These are phyloP conservation scores for Podila clonocystis DNA, from an alignment of 192 early-diverging fungal species.

Conservation along the genomic window DNA sequence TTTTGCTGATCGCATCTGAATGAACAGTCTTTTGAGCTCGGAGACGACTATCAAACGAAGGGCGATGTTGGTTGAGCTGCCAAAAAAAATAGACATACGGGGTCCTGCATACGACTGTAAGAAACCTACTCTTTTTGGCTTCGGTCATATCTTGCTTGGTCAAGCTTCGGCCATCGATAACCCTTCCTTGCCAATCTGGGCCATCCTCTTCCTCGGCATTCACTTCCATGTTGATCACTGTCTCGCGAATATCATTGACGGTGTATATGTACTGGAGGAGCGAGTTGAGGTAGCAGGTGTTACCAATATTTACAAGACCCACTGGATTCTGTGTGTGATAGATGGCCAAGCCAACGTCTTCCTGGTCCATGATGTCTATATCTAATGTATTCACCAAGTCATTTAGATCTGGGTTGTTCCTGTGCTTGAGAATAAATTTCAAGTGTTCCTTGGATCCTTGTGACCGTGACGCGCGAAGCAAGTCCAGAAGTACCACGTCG, in stretches of 20 bases:
- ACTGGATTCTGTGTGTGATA: conserved; percentile 65
- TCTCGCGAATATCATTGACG: conserved; percentile 65
- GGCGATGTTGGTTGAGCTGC: not conserved
- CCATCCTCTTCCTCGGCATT: conserved; percentile 49
- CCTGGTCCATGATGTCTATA: conserved; percentile 7
- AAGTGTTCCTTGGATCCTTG: conserved; percentile 29
- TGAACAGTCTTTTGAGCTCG: conserved; percentile 31
- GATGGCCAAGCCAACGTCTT: conserved; percentile 27
- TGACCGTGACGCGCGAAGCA: conserved; percentile 31
- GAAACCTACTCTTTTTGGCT: conserved; percentile 60
- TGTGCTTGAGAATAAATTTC: conserved; percentile 41
- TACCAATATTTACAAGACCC: conserved; percentile 84
- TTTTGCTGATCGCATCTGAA: conserved; percentile 24
- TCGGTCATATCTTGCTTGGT: conserved; percentile 51
- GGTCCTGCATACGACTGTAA: not conserved
- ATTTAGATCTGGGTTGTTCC: conserved; percentile 17
- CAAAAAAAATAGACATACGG: not conserved
- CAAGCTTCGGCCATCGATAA: conserved; percentile 59
- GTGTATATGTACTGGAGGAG: conserved; percentile 83
- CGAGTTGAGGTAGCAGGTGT: conserved; percentile 92
- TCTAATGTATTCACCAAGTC: not conserved
- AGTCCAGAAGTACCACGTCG: conserved; percentile 46
- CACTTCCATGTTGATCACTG: conserved; percentile 65
- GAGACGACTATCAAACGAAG: conserved; percentile 12
- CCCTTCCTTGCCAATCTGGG: conserved; percentile 49